Evolutionary conservation across 495 filamentous ascomycete species (phyloP).

Genomic region (Neurospora sp.): DNA sequence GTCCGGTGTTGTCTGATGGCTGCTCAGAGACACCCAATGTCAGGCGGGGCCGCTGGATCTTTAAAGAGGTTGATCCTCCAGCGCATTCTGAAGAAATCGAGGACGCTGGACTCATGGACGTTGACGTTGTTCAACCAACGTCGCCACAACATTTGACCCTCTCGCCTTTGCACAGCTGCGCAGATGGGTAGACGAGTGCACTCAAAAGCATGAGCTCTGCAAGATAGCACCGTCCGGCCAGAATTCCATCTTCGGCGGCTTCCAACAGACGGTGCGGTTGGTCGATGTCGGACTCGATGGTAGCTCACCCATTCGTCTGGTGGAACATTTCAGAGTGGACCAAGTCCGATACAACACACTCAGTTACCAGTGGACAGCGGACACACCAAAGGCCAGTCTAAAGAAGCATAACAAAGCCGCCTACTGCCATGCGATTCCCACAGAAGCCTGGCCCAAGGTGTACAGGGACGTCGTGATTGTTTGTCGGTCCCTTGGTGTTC

Average conservation of each 20-base stretch:
- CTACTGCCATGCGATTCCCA: neutral
- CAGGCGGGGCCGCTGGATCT: neutral
- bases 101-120: neutral
- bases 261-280: neutral
- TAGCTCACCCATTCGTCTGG: neutral
- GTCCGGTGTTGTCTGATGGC: neutral
- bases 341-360: neutral
- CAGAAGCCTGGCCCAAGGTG: neutral
- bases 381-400: neutral
- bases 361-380: neutral
- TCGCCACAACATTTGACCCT: neutral
- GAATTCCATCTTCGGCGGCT: neutral
- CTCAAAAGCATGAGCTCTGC: neutral
- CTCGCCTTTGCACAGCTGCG: neutral
- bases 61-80: neutral
- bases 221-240: neutral
- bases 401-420: neutral
- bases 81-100: neutral
- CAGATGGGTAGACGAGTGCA: neutral
- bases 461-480: neutral
- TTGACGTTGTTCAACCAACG: neutral
- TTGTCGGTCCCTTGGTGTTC: neutral
- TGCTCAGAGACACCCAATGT: neutral
- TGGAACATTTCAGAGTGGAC: neutral
- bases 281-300: neutral